Evolutionary conservation across 805 yeast genomes (phyloP), one percentile per base, ranked within the genome.

Genomic region (Saccharomyces jurei): DNA sequence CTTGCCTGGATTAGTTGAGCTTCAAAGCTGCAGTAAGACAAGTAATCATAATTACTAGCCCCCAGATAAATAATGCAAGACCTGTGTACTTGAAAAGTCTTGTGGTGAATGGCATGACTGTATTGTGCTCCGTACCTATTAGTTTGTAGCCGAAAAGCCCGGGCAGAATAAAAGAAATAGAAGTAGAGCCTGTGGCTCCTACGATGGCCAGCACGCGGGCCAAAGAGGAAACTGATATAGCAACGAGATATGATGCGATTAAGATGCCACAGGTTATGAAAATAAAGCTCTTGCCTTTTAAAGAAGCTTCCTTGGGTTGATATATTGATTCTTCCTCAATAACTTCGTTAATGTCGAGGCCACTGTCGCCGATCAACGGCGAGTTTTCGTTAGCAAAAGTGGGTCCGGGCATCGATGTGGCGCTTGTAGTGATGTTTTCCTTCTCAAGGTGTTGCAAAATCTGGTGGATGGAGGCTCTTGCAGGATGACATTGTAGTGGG

Each of bases 401-500:
- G 58, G 52, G 9, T 56, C 41, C 0, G 53, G 17, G 47, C 51
- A n/a, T 41, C 52, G 22, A 53, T 50, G 32, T n/a, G 32, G 30
- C 41, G 8, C 27, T 28, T 48, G 48, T 47, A 41, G 10, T n/a
- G 1, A 10, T 28, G 48, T 30, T 49, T 47, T 4, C 30, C 51
- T 8, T 55, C 50, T 13, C 51, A 55, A 77, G 60, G 71, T 78
- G 83, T 62, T 76, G 81, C 41, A 82, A 67, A 44, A 89, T 83
- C 66, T 88, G 88, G 62, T 85, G 82, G 44, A 85, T 76, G 0
- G 96, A 87, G 4, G 85, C 83, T 59, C 96, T 76, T 32, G 92
- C 87, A 0, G 96, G 96, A 62, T 89, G 95, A 62, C 89, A 79
- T 77, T 88, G 94, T 58, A 89, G 71, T 3, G 96, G 96, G 67